Conservation (phyloP, 2,329 filamentous ascomycete species). For the Pseudogymnoascus sp. region DNA sequence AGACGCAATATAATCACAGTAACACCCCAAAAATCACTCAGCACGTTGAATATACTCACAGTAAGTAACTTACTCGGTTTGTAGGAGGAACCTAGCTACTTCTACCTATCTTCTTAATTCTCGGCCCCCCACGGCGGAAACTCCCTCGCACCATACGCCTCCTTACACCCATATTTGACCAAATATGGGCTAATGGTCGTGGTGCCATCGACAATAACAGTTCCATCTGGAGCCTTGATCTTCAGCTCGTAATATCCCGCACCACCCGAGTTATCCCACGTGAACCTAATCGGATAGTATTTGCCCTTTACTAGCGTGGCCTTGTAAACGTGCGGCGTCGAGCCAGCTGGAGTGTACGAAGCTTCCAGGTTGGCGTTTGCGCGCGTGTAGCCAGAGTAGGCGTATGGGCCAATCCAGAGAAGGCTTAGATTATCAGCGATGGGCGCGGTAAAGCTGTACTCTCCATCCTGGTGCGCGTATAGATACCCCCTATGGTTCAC, state of each 20-base stretch:
- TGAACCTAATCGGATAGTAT: neutral
- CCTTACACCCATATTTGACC: neutral
- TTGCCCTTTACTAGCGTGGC: neutral
- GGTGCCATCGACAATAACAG: neutral
- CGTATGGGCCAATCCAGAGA: conserved; percentile 22
- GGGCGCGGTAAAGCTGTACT: conserved; percentile 21
- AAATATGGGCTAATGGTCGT: neutral
- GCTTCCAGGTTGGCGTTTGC: conserved; percentile 16
- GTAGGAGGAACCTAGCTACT: neutral
- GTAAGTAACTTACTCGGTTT: neutral
- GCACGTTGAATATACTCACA: neutral
- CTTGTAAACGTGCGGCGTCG: neutral
- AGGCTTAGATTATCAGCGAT: conserved; percentile 21
- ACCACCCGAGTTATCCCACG: neutral
- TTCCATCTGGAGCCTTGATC: conserved; percentile 10
- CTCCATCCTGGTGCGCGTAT: conserved; percentile 18
- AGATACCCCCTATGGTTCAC: conserved; percentile 20
- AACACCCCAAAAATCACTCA: no score
- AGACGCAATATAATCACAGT: no score
- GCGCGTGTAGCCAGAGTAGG: conserved; percentile 20
- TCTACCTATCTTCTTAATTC: neutral
- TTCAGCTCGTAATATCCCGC: neutral
- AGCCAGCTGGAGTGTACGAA: neutral
- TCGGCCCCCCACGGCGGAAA: neutral
- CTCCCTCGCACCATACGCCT: neutral